phyloP scores from a whole-genome alignment of 495 filamentous ascomycete genomes.

The Penicillium crystallinum region DNA sequence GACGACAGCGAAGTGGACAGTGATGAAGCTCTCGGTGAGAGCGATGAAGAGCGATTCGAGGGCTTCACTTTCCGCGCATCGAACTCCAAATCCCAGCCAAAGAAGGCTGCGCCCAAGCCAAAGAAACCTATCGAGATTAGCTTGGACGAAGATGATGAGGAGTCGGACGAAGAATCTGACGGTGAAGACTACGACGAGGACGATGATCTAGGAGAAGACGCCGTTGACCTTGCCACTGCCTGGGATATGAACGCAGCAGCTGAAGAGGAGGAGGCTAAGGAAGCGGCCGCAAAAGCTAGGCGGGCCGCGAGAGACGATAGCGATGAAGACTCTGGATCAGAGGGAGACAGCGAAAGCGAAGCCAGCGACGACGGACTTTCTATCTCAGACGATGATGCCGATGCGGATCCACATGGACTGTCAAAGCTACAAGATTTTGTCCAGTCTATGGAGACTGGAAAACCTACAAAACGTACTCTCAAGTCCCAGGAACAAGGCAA shows the following conservation, averaged over 20 bases:
- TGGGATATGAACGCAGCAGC: constrained; percentile 66
- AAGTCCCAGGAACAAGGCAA: constrained; percentile 46
- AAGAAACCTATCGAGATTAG: constrained; percentile 41
- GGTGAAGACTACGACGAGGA: constrained; percentile 42
- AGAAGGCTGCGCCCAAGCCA: constrained; percentile 17
- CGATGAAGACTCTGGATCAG: constrained; percentile 30
- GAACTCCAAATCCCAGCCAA: constrained; percentile 37
- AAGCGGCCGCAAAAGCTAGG: constrained; percentile 28
- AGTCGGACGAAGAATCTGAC: constrained; percentile 40
- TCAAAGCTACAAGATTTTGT: constrained; percentile 66
- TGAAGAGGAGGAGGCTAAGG: constrained; percentile 36
- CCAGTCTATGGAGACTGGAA: constrained; percentile 53
- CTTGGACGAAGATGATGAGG: constrained; percentile 54
- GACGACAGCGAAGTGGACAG: constrained; percentile 84
- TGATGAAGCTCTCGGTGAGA: constrained; percentile 88
- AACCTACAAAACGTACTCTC: constrained; percentile 24
- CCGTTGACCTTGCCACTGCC: constrained; percentile 75
- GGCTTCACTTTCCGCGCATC: constrained; percentile 66
- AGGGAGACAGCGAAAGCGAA: constrained; percentile 44
- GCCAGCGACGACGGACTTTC: constrained; percentile 48
- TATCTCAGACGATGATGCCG: constrained; percentile 53
- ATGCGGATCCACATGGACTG: constrained; percentile 53
- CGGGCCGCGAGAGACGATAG: constrained; percentile 28
- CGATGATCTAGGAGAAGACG: constrained; percentile 74
- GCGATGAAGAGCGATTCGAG: constrained; percentile 78